These are phyloP conservation scores for Cymbopogon citratus DNA, from an alignment of 176 grass and related monocot genomes.

Conservation along the genomic window DNA sequence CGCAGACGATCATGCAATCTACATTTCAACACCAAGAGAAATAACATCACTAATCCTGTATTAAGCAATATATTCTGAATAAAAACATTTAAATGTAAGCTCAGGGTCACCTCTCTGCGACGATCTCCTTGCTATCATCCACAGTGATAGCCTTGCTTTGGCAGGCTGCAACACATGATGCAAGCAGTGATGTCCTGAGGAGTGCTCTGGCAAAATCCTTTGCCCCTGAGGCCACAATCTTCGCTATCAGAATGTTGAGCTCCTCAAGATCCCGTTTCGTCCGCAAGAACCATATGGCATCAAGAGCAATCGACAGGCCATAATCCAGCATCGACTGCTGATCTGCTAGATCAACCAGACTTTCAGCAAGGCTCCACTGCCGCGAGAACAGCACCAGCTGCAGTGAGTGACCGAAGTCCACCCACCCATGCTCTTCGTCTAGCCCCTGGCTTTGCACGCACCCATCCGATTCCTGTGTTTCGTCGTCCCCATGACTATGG, in stretches of 20 bases:
- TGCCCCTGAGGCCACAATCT: slow-evolving; percentile 60
- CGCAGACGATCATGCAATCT: slow-evolving; percentile 72
- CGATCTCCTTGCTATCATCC: slow-evolving; percentile 54
- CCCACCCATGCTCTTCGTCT: slow-evolving; percentile 38
- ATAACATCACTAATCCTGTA: slow-evolving; percentile 7
- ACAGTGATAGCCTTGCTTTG: slow-evolving; percentile 53
- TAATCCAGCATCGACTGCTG: slow-evolving; percentile 59
- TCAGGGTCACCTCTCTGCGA: slow-evolving; percentile 54
- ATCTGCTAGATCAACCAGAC: slow-evolving; percentile 56
- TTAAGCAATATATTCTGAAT: neutral
- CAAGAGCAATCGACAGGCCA: slow-evolving; percentile 56
- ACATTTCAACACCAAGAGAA: neutral
- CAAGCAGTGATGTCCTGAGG: slow-evolving; percentile 62
- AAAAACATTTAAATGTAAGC: neutral
- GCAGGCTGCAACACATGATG: slow-evolving; percentile 72
- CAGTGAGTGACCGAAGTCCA: slow-evolving; percentile 55
- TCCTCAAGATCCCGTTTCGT: slow-evolving; percentile 51
- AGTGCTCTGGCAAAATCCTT: slow-evolving; percentile 76
- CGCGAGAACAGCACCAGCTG: slow-evolving; percentile 61
- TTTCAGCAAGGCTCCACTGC: slow-evolving; percentile 60
- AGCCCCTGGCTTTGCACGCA: slow-evolving; percentile 34
- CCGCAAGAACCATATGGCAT: slow-evolving; percentile 76
- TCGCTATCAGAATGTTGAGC: slow-evolving; percentile 50
- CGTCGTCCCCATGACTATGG: slow-evolving; percentile 24
- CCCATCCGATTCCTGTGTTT: slow-evolving; percentile 12